A percentile compares a stretch with the other conserved stretches of the same genome.
phyloP scores from a whole-genome alignment of 345 rosid genomes.

The Corymbia maculata region DNA sequence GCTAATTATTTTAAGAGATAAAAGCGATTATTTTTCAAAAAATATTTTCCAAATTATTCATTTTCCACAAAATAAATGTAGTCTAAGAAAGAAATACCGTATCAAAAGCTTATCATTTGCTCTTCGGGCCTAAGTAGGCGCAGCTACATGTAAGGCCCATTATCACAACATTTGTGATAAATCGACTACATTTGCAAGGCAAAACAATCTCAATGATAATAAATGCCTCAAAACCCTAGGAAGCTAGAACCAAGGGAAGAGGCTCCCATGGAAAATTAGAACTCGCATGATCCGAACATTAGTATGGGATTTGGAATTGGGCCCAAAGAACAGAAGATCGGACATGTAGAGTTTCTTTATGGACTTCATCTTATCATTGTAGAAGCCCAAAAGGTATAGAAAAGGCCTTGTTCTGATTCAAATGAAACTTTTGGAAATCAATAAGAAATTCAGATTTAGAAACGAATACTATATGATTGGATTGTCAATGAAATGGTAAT shows the following conservation, averaged over 20 bases:
- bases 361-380: not conserved
- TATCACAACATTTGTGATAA: not conserved
- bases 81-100: not conserved
- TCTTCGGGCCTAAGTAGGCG: not conserved
- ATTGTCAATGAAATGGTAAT: not conserved
- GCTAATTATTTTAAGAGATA: too few relatives aligned
- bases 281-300: not conserved
- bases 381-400: not conserved
- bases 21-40: too few relatives aligned
- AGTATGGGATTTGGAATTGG: not conserved
- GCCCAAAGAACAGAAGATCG: not conserved
- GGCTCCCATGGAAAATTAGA: not conserved
- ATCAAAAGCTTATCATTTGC: not conserved
- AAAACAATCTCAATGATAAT: not conserved
- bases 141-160: not conserved
- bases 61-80: too few relatives aligned
- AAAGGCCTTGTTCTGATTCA: not conserved
- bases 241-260: not conserved
- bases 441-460: not conserved
- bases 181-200: not conserved
- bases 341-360: not conserved
- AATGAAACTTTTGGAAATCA: not conserved
- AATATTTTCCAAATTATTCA: too few relatives aligned
- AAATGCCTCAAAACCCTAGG: not conserved
- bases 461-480: not conserved